Evolutionary conservation across 768 basidiomycete genomes (phyloP).

Genomic region (Rhodotorula sphaerocarpa): DNA sequence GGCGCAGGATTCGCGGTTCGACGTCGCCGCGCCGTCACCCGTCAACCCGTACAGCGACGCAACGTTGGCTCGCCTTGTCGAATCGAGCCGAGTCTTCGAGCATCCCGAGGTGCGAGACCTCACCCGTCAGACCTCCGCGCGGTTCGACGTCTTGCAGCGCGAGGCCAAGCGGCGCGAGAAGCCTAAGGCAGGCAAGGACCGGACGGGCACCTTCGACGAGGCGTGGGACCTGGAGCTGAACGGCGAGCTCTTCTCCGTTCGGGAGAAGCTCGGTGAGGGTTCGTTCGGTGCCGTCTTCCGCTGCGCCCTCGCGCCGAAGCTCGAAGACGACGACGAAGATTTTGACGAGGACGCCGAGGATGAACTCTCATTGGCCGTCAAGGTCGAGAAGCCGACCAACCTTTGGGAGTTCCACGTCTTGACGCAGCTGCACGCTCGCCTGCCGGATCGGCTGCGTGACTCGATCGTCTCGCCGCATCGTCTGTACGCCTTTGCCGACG

Average conservation of each 20-base stretch:
- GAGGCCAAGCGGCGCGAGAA: conserved; percentile 50
- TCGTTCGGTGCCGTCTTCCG: conserved; percentile 91
- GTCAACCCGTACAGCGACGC: conserved; percentile 55
- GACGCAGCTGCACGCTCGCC: conserved; percentile 60
- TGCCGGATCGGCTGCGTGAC: conserved; percentile 54
- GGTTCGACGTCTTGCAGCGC: conserved; percentile 64
- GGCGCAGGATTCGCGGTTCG: neutral
- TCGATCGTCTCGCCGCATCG: conserved; percentile 71
- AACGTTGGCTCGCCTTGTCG: conserved; percentile 58
- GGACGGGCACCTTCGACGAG: conserved; percentile 37
- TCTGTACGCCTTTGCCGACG: conserved; percentile 75
- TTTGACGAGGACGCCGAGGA: conserved; percentile 50
- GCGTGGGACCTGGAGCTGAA: conserved; percentile 57
- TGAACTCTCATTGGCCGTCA: conserved; percentile 67
- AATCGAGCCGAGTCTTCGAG: conserved; percentile 45
- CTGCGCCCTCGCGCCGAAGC: conserved; percentile 37
- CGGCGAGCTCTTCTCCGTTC: conserved; percentile 59
- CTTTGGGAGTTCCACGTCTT: conserved; percentile 89
- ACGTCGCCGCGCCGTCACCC: conserved; percentile 42
- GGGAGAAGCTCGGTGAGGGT: conserved; percentile 89
- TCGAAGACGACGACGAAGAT: conserved; percentile 49
- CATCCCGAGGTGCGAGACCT: conserved; percentile 43
- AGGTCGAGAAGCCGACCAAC: conserved; percentile 79
- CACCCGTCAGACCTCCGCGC: conserved; percentile 45
- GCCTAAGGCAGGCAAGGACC: conserved; percentile 32